Percentiles rank a stretch among this genome's conserved stretches.
Evolutionary conservation across 2,329 filamentous ascomycete species (phyloP).

Genomic region (Penicillium sp.): DNA sequence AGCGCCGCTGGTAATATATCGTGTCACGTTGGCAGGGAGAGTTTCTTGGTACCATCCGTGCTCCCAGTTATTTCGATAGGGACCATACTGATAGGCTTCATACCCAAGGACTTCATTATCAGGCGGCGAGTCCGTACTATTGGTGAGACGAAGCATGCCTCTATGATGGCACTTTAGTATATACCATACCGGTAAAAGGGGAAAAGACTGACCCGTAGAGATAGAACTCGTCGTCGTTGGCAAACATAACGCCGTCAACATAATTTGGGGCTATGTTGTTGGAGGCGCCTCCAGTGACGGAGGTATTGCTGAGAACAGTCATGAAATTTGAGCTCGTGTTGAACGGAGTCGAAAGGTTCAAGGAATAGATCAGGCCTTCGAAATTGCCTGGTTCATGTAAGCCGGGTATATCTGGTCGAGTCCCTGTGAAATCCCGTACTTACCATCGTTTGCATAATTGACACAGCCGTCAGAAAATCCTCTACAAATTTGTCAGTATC

Average conservation of each 20-base stretch:
- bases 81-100: conserved; percentile 45
- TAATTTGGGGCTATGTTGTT: conserved; percentile 48
- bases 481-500: conserved; percentile 3
- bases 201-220: conserved; percentile 52
- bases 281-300: conserved; percentile 15
- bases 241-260: conserved; percentile 60
- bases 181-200: neutral
- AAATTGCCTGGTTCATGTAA: conserved; percentile 9
- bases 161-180: conserved; percentile 11
- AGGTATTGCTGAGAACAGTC: conserved; percentile 33
- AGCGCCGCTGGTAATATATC: conserved; percentile 62
- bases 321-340: conserved; percentile 14
- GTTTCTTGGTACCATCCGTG: conserved; percentile 40
- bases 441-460: neutral
- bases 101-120: conserved; percentile 49
- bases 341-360: conserved; percentile 16
- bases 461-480: conserved; percentile 12
- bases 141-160: conserved; percentile 46
- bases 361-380: conserved; percentile 9
- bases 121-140: conserved; percentile 38
- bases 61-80: conserved; percentile 40
- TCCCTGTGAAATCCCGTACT: neutral
- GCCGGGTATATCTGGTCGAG: neutral
- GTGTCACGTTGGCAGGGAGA: conserved; percentile 50
- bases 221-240: conserved; percentile 60